phyloP scores from a whole-genome alignment of 345 rosid genomes.

The Limnanthes douglasii region DNA sequence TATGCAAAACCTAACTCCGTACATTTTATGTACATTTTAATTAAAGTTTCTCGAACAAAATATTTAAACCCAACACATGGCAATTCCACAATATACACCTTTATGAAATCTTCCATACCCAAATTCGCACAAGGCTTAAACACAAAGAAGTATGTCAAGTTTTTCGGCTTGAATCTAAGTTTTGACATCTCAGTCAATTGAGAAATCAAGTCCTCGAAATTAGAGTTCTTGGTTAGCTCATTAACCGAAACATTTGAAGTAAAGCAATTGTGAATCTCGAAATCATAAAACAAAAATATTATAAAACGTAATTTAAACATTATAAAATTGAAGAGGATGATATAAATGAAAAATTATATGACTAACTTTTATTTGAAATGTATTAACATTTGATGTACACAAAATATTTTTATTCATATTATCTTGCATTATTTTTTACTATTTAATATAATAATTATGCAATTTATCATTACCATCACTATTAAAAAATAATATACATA shows the following conservation, averaged over 20 bases:
- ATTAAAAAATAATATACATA: too few relatives aligned
- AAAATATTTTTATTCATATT: too few relatives aligned
- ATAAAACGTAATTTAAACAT: slow-evolving; percentile 22
- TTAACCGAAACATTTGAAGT: slow-evolving; percentile 43
- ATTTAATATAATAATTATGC: too few relatives aligned
- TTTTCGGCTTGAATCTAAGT: slow-evolving; percentile 25
- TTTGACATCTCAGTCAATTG: slow-evolving; percentile 37
- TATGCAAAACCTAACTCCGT: slow-evolving; percentile 13
- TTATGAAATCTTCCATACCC: slow-evolving; percentile 17
- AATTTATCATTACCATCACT: too few relatives aligned
- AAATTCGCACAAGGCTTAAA: slow-evolving; percentile 23
- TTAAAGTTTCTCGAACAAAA: slow-evolving; percentile 32
- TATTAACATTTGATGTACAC: too few relatives aligned
- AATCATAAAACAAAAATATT: slow-evolving; percentile 17
- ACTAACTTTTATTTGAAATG: too few relatives aligned
- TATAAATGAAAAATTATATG: slow-evolving; percentile 30
- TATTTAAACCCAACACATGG: slow-evolving; percentile 24
- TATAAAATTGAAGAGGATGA: slow-evolving; percentile 29
- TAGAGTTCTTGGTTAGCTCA: slow-evolving; percentile 26
- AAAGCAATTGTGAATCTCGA: slow-evolving; percentile 28
- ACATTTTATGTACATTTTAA: slow-evolving; percentile 35
- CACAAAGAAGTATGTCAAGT: slow-evolving; percentile 38
- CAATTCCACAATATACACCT: slow-evolving; percentile 24
- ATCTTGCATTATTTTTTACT: too few relatives aligned
- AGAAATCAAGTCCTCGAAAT: slow-evolving; percentile 15